These are phyloP conservation scores for Elaeis oleifera DNA, from an alignment of 202 grass and related monocot genomes.

Conservation along the genomic window DNA sequence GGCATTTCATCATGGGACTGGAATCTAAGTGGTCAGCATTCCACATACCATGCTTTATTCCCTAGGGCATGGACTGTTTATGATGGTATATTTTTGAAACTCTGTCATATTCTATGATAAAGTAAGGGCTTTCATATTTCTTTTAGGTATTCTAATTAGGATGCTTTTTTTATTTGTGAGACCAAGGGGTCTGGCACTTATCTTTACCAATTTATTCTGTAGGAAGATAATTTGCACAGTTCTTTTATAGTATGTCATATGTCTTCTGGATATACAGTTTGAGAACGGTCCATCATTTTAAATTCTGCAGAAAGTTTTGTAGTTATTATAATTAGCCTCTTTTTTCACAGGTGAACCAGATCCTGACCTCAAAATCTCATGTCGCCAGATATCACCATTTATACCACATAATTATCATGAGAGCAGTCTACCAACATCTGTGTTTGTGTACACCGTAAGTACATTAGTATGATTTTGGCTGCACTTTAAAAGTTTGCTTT, in stretches of 20 bases:
- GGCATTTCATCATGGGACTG: conserved; percentile 96
- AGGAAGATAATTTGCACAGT: too few species aligned
- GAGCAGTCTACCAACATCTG: conserved; percentile 83
- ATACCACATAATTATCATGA: conserved; percentile 91
- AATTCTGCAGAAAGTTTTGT: too few species aligned
- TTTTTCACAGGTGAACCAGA: conserved; percentile 73
- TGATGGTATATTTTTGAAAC: conserved; percentile 47
- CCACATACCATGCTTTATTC: conserved; percentile 96
- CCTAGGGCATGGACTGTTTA: conserved; percentile 97
- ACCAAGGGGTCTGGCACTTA: too few species aligned
- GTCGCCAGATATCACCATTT: conserved; percentile 97
- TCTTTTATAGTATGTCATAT: too few species aligned
- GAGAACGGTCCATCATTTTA: too few species aligned
- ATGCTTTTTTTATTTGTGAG: too few species aligned
- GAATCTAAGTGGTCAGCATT: conserved; percentile 86
- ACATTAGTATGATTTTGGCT: conserved; percentile 17
- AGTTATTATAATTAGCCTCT: not conserved
- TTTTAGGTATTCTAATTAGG: conserved; percentile 1
- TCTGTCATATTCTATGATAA: conserved; percentile 4
- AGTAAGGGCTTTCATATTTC: not conserved
- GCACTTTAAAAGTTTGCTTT: too few species aligned
- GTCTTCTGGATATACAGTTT: too few species aligned
- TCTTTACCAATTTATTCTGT: too few species aligned
- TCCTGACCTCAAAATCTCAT: conserved; percentile 91
- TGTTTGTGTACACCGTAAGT: conserved; percentile 97